Base-by-base conservation (phyloP, 768 basidiomycete species). In the Postia placenta region DNA sequence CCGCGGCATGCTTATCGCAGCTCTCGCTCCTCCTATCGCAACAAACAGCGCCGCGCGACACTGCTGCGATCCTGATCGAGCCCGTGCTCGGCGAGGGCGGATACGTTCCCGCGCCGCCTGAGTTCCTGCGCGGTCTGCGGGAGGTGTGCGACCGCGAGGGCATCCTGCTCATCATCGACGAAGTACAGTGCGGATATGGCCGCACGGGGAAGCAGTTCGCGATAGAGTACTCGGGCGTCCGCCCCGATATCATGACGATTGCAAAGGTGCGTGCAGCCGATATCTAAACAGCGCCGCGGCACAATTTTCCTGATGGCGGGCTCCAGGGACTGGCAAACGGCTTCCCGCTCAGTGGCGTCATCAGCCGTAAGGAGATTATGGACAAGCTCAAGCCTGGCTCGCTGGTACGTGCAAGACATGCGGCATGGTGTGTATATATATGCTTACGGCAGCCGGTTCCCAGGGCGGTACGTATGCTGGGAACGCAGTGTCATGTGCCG, bases 71-170 rank as follows among this genome's bases (percentile, higher is more conserved):
- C 60, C 68, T 98, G 54, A 68, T 98, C 36, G 95, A 98, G 72
- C 89, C 95, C 36, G 85, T 97, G 1, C 74, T 97, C 25, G 94
- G 93, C 22, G 95, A 97, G 67, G 95, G 95, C 28, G 95, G 95
- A 1, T 97, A 98, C 66, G 88, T 96, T 14, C 83, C 90, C 24
- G 90, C 92, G 0, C 90, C 92, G 0, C 61, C 79, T 1, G 78
- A 79, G 19, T 98, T 88, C 72, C 66, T 98, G 51, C 74, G 78
- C 40, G 91, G 90, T 19, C 67, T 98, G 39, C 74, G 93, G 52
- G 73, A 74, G 45, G 74, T 93, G n/a, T 97, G 94, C 66, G 91
- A 96, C 63, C 74, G 85, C 64, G 74, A 98, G 62, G 81, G 76
- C 7, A 88, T 98, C 42, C 64, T 98, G 49, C 73, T 98, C 50